Conservation (phyloP, 208 protist genomes). For the Vickermania spadyakhi region DNA sequence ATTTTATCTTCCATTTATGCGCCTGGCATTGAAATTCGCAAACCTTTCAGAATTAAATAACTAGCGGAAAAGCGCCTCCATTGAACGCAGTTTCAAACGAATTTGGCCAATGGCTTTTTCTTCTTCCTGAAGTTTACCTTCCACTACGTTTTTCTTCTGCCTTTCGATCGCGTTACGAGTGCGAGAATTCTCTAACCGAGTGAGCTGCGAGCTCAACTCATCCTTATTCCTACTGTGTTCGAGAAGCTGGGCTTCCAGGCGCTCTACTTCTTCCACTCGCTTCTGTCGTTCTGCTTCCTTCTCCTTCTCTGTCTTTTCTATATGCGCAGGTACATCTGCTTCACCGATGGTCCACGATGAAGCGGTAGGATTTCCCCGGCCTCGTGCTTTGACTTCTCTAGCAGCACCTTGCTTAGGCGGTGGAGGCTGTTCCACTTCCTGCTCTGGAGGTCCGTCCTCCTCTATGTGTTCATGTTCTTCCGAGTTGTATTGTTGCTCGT, state of each 20-base stretch:
- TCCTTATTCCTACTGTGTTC: slow-evolving; percentile 42
- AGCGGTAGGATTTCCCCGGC: background rate
- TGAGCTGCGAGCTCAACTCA: slow-evolving; percentile 35
- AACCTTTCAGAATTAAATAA: background rate
- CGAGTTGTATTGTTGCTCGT: background rate
- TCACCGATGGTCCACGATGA: slow-evolving; percentile 1
- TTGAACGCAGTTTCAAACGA: slow-evolving; percentile 35
- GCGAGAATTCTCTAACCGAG: slow-evolving; percentile 43
- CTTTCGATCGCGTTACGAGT: slow-evolving; percentile 39
- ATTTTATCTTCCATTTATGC: too few relatives aligned
- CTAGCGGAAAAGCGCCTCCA: slow-evolving; percentile 11
- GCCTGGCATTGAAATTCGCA: too few relatives aligned
- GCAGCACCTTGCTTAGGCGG: background rate
- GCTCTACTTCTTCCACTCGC: slow-evolving; percentile 13
- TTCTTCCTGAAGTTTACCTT: slow-evolving; percentile 28
- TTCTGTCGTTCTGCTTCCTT: slow-evolving; percentile 7
- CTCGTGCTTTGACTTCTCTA: background rate
- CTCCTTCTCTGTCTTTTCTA: slow-evolving; percentile 15
- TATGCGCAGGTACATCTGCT: slow-evolving; percentile 2
- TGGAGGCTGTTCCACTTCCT: background rate
- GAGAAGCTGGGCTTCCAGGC: slow-evolving; percentile 45
- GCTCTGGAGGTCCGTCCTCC: background rate
- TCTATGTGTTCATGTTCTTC: background rate
- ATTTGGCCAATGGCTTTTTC: slow-evolving; percentile 47
- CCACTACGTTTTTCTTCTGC: slow-evolving; percentile 28